Conservation (phyloP, 306 rosid genomes). For the Fragaria vesca region DNA sequence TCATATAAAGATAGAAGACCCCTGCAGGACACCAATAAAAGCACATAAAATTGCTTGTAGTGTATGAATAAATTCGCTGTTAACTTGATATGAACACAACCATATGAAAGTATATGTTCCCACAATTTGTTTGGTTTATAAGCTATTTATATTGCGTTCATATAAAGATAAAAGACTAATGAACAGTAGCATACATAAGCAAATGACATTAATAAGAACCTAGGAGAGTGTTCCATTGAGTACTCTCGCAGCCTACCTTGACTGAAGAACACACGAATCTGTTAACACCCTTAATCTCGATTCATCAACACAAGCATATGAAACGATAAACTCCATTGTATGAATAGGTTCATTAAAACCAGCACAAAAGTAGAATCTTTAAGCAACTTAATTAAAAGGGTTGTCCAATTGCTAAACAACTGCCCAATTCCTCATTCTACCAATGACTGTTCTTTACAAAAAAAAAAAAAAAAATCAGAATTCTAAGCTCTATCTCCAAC, state of each 20-base stretch:
- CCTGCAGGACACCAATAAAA: conserved; percentile 48
- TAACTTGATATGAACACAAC: background rate
- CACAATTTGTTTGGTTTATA: conserved; percentile 74
- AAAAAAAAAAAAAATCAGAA: background rate
- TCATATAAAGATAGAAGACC: conserved; percentile 91
- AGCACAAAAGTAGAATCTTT: background rate
- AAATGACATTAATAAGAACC: background rate
- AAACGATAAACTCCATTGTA: background rate
- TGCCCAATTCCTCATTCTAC: background rate
- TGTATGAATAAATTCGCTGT: background rate
- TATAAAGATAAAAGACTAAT: conserved; percentile 61
- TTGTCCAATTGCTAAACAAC: background rate
- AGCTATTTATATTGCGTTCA: conserved; percentile 91
- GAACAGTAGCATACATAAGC: background rate
- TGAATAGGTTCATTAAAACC: background rate
- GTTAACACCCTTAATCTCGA: background rate
- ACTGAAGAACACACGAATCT: background rate
- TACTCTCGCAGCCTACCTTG: background rate
- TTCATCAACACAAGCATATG: conserved; percentile 5
- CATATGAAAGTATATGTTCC: conserved; percentile 27
- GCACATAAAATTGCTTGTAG: background rate
- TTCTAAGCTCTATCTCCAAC: background rate
- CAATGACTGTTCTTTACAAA: background rate
- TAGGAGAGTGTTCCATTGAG: background rate
- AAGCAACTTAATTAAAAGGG: background rate